Base-by-base conservation (phyloP, 805 yeast genomes). In the Yarrowia phangngaensis region DNA sequence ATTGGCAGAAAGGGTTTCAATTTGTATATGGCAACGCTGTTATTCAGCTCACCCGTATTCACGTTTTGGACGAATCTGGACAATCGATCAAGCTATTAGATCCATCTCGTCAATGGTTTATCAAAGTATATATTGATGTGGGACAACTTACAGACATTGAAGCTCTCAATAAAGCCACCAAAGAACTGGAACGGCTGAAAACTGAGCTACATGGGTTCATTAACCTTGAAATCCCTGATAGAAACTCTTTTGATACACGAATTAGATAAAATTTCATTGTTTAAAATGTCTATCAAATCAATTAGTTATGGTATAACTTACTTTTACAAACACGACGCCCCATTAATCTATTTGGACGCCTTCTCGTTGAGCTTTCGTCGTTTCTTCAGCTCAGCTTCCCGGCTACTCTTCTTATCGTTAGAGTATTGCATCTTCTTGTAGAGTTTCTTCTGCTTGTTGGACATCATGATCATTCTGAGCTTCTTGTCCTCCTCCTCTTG, bases 401-500 rank as follows among this genome's bases (percentile, higher is more conserved):
- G 80, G 46, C 74, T 74, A 61, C 84, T 87, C 70, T 85, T 84
- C 76, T 85, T 79, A 52, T 82, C 80, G 59, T 84, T 78, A 52
- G 95, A 90, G 65, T 86, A 81, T 70, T 87, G 92, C 95, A 90
- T 86, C 80, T 84, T 84, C 72, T 84, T 84, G 74, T 92, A 92
- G 56, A 89, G 73, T 67, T 85, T 86, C 74, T 88, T 84, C 71
- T 90, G 95, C 69, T 90, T 92, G 72, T 88, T 88, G 59, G 90
- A 77, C 98, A 92, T 90, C 98, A 92, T 90, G 62, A 88, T 86
- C 81, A 80, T 80, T 73, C 85, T 85, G 71, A 90, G 78, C 56
- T 89, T 92, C 70, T 86, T 85, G 65, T 88, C 97, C 70, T 83
- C 89, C 20, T 63, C 63, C 33, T 70, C 78, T 54, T 79, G 83